phyloP scores from a whole-genome alignment of 2,329 filamentous ascomycete species.

The Penicillium capsulatum region DNA sequence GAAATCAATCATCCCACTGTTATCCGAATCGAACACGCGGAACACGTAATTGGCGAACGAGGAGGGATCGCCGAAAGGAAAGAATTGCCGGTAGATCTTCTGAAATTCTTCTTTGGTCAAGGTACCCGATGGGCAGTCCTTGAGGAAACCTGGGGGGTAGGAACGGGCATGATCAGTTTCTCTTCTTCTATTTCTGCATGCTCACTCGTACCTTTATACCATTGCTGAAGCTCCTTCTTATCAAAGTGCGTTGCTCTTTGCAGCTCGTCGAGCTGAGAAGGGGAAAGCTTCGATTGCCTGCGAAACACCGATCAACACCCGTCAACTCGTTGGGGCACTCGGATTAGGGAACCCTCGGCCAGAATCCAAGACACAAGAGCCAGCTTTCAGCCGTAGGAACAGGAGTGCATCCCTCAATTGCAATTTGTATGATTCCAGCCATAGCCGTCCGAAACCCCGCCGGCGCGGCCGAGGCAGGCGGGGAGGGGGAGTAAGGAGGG shows the following conservation, averaged over 20 bases:
- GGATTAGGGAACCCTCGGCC: background rate
- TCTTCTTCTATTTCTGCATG: background rate
- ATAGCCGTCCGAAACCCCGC: conserved; percentile 2
- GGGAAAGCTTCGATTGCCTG: conserved; percentile 97
- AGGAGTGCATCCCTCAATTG: no score
- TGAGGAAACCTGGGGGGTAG: conserved; percentile 73
- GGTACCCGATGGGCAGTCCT: conserved; percentile 95
- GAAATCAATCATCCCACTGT: conserved; percentile 96
- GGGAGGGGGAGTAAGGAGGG: no score
- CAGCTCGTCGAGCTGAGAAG: conserved; percentile 90
- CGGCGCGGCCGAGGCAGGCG: conserved; percentile 3
- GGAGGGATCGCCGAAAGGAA: conserved; percentile 94
- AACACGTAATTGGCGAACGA: conserved; percentile 99
- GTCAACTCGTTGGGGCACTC: background rate
- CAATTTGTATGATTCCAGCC: conserved; percentile 3
- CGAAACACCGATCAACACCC: background rate
- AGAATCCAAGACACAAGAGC: no score
- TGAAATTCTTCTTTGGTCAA: conserved; percentile 98
- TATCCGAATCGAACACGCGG: conserved; percentile 97
- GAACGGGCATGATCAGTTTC: conserved; percentile 13
- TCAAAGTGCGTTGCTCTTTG: conserved; percentile 98
- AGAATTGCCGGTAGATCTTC: conserved; percentile 99
- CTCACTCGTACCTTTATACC: conserved; percentile 82
- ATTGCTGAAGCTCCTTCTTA: conserved; percentile 99
- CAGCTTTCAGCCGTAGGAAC: no score